Conservation (phyloP, 2,329 filamentous ascomycete species). For the Torrubiella hemipterigena region DNA sequence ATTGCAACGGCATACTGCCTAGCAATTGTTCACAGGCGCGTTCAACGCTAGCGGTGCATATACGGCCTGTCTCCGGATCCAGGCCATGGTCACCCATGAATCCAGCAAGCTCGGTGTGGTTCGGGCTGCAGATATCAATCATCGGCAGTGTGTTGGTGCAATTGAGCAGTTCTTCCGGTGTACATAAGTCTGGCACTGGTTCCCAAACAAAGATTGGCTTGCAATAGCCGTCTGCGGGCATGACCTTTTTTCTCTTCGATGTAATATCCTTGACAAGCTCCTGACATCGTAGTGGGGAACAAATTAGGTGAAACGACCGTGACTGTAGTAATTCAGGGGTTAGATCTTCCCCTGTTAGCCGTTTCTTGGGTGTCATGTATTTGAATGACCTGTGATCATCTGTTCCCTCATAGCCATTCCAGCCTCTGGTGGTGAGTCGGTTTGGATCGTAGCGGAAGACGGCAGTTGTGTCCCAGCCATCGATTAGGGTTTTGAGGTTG, state of each 20-base stretch:
- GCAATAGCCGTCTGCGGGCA: conserved; percentile 21
- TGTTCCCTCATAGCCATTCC: conserved; percentile 75
- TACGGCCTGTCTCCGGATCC: conserved; percentile 40
- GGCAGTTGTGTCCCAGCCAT: conserved; percentile 65
- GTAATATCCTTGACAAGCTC: conserved; percentile 63
- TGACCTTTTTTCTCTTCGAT: conserved; percentile 34
- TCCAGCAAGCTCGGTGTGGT: conserved; percentile 76
- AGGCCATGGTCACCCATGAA: conserved; percentile 60
- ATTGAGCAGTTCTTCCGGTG: conserved; percentile 53
- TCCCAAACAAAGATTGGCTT: conserved; percentile 85
- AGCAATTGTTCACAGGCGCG: conserved; percentile 50
- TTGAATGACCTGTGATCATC: conserved; percentile 65
- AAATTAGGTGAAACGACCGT: conserved; percentile 78
- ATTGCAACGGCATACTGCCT: conserved; percentile 50
- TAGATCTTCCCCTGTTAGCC: conserved; percentile 63
- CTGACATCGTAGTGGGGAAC: conserved; percentile 65
- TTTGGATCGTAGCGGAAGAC: conserved; percentile 52
- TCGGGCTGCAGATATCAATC: conserved; percentile 60
- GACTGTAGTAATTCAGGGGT: conserved; percentile 54
- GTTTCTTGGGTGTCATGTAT: conserved; percentile 78
- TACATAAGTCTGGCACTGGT: conserved; percentile 81
- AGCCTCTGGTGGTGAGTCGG: conserved; percentile 75
- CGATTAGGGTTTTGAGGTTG: conserved; percentile 49
- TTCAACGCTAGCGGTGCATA: conserved; percentile 41
- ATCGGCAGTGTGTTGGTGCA: conserved; percentile 50